phyloP scores from a whole-genome alignment of 2,329 filamentous ascomycete genomes.

The Chalaropsis ovoidea region DNA sequence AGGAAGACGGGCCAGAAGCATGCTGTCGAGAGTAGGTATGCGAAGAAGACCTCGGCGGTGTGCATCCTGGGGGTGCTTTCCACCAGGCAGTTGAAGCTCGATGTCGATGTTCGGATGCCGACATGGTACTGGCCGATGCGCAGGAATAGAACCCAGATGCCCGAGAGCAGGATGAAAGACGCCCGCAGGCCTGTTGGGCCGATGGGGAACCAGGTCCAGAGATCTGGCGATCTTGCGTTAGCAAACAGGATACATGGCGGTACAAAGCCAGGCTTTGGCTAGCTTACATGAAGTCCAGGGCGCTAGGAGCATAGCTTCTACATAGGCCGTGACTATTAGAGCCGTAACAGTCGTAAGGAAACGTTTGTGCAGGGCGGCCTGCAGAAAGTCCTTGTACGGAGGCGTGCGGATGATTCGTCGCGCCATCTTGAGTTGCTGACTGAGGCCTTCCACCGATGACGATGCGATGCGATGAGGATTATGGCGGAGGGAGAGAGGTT shows the following conservation, averaged over 20 bases:
- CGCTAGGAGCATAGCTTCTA: conserved; percentile 59
- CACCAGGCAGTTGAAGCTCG: conserved; percentile 54
- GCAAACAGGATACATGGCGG: conserved; percentile 2
- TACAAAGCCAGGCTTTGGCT: neutral
- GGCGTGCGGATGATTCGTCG: conserved; percentile 37
- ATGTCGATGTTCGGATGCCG: conserved; percentile 59
- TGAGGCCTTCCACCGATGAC: neutral
- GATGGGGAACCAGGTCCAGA: conserved; percentile 82
- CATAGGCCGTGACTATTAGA: conserved; percentile 61
- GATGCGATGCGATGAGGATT: neutral
- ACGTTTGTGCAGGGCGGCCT: conserved; percentile 74
- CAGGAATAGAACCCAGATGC: conserved; percentile 69
- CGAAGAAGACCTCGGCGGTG: conserved; percentile 59
- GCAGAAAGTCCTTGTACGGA: conserved; percentile 80
- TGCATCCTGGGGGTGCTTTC: conserved; percentile 48
- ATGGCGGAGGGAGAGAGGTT: neutral
- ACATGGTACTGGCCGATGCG: conserved; percentile 76
- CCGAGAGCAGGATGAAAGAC: conserved; percentile 63
- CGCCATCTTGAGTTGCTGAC: conserved; percentile 14
- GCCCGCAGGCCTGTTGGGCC: conserved; percentile 66
- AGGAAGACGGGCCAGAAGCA: conserved; percentile 74
- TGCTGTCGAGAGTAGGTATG: conserved; percentile 68
- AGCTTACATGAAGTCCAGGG: conserved; percentile 58
- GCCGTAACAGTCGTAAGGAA: conserved; percentile 69
- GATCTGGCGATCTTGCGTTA: conserved; percentile 40